These are phyloP conservation scores for Chondrus crispus DNA, from an alignment of 23 red algal genomes.

Conservation along the genomic window DNA sequence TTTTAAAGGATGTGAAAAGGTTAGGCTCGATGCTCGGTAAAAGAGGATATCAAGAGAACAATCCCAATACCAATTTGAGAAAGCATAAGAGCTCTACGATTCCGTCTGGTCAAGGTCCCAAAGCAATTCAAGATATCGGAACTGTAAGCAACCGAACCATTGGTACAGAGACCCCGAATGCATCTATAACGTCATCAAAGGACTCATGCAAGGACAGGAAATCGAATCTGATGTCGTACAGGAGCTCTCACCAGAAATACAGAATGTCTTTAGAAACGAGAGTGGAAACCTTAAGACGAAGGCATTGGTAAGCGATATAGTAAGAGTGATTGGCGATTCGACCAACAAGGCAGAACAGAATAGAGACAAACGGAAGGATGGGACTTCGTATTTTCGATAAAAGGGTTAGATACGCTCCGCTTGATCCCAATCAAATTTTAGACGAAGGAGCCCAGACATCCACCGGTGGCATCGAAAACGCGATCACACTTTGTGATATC, in stretches of 20 bases:
- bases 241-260: background rate
- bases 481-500: conserved; percentile 2
- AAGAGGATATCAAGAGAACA: background rate
- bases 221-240: background rate
- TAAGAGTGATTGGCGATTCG: background rate
- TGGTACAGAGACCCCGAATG: background rate
- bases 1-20: too few relatives aligned
- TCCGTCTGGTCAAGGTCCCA: background rate
- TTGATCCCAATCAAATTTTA: conserved; percentile 15
- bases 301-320: background rate
- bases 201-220: background rate
- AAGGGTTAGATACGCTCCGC: background rate
- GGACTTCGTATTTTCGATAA: conserved; percentile 6
- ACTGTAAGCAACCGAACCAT: background rate
- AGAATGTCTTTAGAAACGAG: background rate
- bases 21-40: conserved; percentile 6
- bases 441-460: conserved; percentile 14
- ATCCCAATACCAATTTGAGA: too few relatives aligned
- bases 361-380: background rate
- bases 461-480: conserved; percentile 5
- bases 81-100: too few relatives aligned
- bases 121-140: background rate
- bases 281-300: background rate
- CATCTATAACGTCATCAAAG: background rate
- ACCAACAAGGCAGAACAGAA: background rate